phyloP scores from a whole-genome alignment of 2,329 filamentous ascomycete genomes.

The Orbilia oligospora region DNA sequence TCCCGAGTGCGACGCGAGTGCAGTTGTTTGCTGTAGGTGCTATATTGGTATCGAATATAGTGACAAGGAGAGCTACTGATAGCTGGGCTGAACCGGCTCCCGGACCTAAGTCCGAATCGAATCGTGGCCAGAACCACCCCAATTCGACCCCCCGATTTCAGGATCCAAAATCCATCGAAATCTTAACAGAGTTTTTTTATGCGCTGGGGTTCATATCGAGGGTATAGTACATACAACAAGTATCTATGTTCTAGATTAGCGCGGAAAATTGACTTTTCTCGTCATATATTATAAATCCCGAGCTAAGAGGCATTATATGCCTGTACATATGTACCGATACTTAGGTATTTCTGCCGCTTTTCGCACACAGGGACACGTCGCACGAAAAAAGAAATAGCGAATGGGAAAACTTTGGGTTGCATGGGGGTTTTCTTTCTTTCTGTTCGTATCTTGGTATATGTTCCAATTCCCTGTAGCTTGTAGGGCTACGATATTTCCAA shows the following conservation, averaged over 20 bases:
- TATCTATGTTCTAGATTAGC: not conserved
- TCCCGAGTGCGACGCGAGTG: not conserved
- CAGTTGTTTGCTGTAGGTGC: not conserved
- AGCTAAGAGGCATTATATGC: not conserved
- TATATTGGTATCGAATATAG: too few species aligned
- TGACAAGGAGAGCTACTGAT: too few species aligned
- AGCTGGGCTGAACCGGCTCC: too few species aligned
- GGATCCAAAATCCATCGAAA: conserved; percentile 3
- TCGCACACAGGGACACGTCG: conserved; percentile 3
- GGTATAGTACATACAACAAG: too few species aligned
- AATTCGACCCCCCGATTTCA: too few species aligned
- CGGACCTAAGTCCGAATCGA: too few species aligned
- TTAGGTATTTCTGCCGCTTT: too few species aligned
- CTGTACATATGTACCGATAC: too few species aligned
- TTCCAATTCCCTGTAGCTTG: not conserved
- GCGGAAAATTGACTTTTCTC: conserved; percentile 5
- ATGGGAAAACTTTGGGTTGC: not conserved
- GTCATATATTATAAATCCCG: not conserved
- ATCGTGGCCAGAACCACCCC: not conserved
- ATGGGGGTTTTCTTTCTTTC: too few species aligned
- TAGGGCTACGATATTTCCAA: not conserved
- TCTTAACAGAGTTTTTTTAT: conserved; percentile 16
- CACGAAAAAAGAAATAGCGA: not conserved
- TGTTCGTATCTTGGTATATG: not conserved
- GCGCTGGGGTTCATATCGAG: conserved; percentile 1